Percentiles rank a stretch among this genome's conserved stretches.
phyloP scores from a whole-genome alignment of 1,284 basidiomycete species.

The Cryptococcus sp. region DNA sequence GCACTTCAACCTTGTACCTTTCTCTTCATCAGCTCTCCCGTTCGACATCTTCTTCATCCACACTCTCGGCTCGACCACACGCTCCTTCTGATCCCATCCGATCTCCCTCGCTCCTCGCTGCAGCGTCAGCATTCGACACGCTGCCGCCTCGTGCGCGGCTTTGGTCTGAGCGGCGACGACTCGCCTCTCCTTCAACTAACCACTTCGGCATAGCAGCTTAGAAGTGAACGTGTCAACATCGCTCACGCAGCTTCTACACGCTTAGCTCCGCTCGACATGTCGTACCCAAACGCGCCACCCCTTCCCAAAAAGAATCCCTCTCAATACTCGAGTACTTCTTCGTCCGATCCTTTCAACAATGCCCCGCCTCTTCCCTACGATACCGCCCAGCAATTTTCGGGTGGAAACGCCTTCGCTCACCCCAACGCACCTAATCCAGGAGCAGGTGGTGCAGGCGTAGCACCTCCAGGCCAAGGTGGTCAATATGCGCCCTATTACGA shows the following conservation, averaged over 20 bases:
- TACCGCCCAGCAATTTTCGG: conserved; percentile 16
- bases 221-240: background rate
- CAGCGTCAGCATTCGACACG: too few relatives aligned
- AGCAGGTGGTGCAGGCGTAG: conserved; percentile 37
- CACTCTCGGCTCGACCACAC: conserved; percentile 1
- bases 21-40: conserved; percentile 8
- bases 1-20: conserved; percentile 8
- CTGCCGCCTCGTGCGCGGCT: too few relatives aligned
- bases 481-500: conserved; percentile 63
- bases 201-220: background rate
- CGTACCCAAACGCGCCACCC: conserved; percentile 35
- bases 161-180: background rate
- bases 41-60: background rate
- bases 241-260: background rate
- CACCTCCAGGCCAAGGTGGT: conserved; percentile 30
- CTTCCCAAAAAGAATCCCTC: conserved; percentile 38
- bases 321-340: conserved; percentile 34
- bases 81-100: background rate
- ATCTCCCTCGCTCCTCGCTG: background rate
- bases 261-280: conserved; percentile 22
- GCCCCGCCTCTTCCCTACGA: conserved; percentile 38
- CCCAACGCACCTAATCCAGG: conserved; percentile 31
- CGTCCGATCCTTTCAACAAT: conserved; percentile 48
- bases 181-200: background rate
- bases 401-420: conserved; percentile 16